A percentile compares a stretch with the other conserved stretches of the same genome.
phyloP scores from a whole-genome alignment of 352 stramenopile genomes.

The Phytopythium sindhum region DNA sequence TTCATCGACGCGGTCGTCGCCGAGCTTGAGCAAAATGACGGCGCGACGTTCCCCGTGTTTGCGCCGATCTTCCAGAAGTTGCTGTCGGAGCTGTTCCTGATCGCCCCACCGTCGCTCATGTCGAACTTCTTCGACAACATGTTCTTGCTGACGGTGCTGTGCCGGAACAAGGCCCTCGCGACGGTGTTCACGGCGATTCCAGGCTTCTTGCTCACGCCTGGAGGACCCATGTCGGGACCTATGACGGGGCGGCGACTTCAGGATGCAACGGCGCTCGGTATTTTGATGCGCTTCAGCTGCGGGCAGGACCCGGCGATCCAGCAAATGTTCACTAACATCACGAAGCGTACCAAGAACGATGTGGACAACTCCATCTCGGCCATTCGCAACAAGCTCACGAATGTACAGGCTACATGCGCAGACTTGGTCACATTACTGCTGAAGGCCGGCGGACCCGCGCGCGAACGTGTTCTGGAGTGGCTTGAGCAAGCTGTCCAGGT shows the following conservation, averaged over 20 bases:
- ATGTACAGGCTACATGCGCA: conserved; percentile 50
- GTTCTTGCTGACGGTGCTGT: conserved; percentile 54
- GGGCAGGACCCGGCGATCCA: conserved; percentile 63
- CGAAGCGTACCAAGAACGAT: conserved; percentile 76
- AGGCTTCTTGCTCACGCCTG: conserved; percentile 64
- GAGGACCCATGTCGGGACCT: conserved; percentile 14
- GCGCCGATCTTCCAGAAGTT: conserved; percentile 79
- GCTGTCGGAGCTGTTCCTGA: conserved; percentile 71
- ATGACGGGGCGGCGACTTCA: conserved; percentile 70
- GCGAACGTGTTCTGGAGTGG: conserved; percentile 67
- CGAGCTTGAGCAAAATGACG: conserved; percentile 47
- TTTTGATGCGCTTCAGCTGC: conserved; percentile 76
- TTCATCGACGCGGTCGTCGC: conserved; percentile 53
- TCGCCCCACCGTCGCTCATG: conserved; percentile 75
- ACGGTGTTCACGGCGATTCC: conserved; percentile 62
- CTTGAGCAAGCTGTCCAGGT: conserved; percentile 71
- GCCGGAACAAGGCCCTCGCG: conserved; percentile 65
- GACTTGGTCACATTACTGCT: conserved; percentile 70
- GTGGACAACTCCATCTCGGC: conserved; percentile 68
- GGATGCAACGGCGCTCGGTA: conserved; percentile 72
- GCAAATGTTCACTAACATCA: conserved; percentile 85
- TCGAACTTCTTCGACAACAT: conserved; percentile 78
- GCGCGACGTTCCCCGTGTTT: conserved; percentile 50
- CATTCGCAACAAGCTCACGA: conserved; percentile 66
- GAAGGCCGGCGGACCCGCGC: conserved; percentile 50